Base-by-base conservation (phyloP, 2,329 filamentous ascomycete species). In the Diplodia intermedia region DNA sequence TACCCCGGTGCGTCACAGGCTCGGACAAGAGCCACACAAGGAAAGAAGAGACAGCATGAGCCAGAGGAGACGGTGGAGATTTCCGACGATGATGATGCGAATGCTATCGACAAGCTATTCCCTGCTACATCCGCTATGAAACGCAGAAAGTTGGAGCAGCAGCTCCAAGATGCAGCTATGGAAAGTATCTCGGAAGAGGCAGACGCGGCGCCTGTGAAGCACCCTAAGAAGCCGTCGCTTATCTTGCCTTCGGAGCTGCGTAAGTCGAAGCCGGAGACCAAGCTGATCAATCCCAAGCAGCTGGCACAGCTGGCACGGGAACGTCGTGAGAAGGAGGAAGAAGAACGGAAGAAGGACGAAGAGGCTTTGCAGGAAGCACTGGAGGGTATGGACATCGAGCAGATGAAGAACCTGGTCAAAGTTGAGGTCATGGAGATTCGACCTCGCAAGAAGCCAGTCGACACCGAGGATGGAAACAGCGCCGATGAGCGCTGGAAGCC, bases 61-160 rank as follows among this genome's bases (percentile, higher is more conserved):
- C 18, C 61, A 36, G 36, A 23, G 5, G 29, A 38, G 14, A 15
- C 29, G 3, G 33, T 61, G 7, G 47, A 67, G 4, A 43, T 57
- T 2, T 43, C 55, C 54, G 79, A 91, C 9, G 87, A 94, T 77
- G 89, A 93, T 15, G 84, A 86, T 14, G 33, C n/a, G 6, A 52
- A 53, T 20, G 11, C 18, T 53, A 7, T 29, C 15, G 65, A 63
- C 20, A 68, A 38, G 26, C 86, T 97, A 67, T 88, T 94, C 1
- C 91, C 93, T 0, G 92, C 90, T 0, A 89, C 91, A 3, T 88
- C 90, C 33, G 89, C 89, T 5, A 87, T 93, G 75, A 98, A 97
- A 77, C 88, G 89, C n/a, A 89, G 91, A 26, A 89, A 90, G 31
- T 72, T 74, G 63, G 75, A 75, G 62, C 66, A 63, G 20, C 49